Evolutionary conservation across 768 basidiomycete genomes (phyloP).

Genomic region (Xerocomus brunneocitrinus): DNA sequence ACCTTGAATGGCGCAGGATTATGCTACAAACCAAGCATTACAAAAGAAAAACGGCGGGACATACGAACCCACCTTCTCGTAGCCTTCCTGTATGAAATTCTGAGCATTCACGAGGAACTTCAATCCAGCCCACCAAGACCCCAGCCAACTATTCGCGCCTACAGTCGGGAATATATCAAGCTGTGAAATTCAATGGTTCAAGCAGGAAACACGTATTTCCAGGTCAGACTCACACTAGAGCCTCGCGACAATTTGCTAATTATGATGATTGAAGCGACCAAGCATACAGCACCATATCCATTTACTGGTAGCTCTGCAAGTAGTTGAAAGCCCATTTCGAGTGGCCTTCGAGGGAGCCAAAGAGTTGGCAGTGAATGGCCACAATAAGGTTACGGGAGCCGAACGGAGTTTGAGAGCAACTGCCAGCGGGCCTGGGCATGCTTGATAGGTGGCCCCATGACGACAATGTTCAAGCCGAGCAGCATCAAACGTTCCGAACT

Average conservation of each 20-base stretch:
- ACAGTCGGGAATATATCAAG: conserved; percentile 5
- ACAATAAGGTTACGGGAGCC: no score
- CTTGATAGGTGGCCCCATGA: no score
- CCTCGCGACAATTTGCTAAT: not conserved
- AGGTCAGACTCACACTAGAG: not conserved
- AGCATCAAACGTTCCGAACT: no score
- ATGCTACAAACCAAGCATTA: not conserved
- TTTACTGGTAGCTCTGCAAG: not conserved
- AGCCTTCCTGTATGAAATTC: not conserved
- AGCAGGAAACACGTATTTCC: not conserved
- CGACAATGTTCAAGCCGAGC: no score
- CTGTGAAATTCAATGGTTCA: not conserved
- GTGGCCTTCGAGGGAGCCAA: no score
- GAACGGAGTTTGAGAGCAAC: no score
- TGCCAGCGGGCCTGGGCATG: no score
- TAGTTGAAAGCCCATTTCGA: not conserved
- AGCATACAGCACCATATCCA: not conserved
- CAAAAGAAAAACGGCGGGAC: not conserved
- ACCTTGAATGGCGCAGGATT: not conserved
- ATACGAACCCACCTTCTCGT: not conserved
- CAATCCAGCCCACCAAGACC: conserved; percentile 4
- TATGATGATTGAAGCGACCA: not conserved
- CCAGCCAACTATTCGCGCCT: conserved; percentile 1
- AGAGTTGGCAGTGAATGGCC: no score
- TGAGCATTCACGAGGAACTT: not conserved